These are phyloP conservation scores for Talaromyces albobiverticillius DNA, from an alignment of 2,329 filamentous ascomycete genomes.

Conservation along the genomic window DNA sequence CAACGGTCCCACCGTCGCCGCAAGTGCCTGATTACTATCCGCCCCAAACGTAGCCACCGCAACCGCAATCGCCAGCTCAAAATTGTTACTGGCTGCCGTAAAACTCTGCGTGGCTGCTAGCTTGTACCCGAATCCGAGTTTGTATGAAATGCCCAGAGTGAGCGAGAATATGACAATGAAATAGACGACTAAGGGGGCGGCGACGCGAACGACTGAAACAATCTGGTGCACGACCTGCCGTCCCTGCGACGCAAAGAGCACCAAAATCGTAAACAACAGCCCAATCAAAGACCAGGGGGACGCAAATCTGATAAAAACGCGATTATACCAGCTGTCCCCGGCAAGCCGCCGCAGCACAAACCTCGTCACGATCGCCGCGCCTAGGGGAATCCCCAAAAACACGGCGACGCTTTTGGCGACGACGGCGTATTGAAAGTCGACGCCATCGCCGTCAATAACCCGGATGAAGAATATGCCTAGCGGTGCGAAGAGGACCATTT, in stretches of 20 bases:
- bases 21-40: slow-evolving; percentile 74
- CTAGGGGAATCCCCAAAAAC: slow-evolving; percentile 81
- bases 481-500: slow-evolving; percentile 71
- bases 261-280: slow-evolving; percentile 79
- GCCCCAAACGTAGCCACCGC: slow-evolving; percentile 77
- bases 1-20: slow-evolving; percentile 77
- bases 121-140: slow-evolving; percentile 71
- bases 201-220: slow-evolving; percentile 75
- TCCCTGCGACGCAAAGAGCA: slow-evolving; percentile 82
- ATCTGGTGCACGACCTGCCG: slow-evolving; percentile 75
- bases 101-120: slow-evolving; percentile 76
- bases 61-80: slow-evolving; percentile 87
- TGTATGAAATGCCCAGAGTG: slow-evolving; percentile 61
- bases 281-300: slow-evolving; percentile 77
- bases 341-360: slow-evolving; percentile 54
- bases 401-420: slow-evolving; percentile 79
- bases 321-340: slow-evolving; percentile 62
- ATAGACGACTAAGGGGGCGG: slow-evolving; percentile 77
- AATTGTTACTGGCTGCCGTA: slow-evolving; percentile 89
- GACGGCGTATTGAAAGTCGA: slow-evolving; percentile 59
- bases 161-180: slow-evolving; percentile 71
- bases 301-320: slow-evolving; percentile 64
- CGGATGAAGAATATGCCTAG: slow-evolving; percentile 67
- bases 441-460: slow-evolving; percentile 57
- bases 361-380: slow-evolving; percentile 73